These are phyloP conservation scores for Peronospora belbahrii DNA, from an alignment of 352 stramenopile genomes.

Conservation along the genomic window DNA sequence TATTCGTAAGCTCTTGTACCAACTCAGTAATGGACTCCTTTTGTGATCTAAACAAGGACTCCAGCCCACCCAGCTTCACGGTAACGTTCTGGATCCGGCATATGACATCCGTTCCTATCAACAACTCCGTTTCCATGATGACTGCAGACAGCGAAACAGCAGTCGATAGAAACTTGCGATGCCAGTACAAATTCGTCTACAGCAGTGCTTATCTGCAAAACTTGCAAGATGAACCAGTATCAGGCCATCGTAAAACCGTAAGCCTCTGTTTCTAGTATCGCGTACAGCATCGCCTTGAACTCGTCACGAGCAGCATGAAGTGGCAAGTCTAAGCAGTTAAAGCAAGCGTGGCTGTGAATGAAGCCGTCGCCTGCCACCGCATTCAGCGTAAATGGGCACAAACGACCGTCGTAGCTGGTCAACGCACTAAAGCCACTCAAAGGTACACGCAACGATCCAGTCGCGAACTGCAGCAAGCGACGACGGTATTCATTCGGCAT, in stretches of 20 bases:
- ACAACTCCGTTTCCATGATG: too few relatives aligned
- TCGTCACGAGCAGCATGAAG: conserved; percentile 83
- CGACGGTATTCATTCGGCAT: conserved; percentile 57
- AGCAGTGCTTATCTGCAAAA: too few relatives aligned
- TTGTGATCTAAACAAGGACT: too few relatives aligned
- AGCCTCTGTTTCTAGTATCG: conserved; percentile 38
- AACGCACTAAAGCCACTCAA: conserved; percentile 53
- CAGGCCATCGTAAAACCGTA: conserved; percentile 59
- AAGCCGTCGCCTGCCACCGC: conserved; percentile 15
- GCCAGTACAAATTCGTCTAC: too few relatives aligned
- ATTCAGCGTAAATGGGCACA: conserved; percentile 56
- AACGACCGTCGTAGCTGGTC: conserved; percentile 62
- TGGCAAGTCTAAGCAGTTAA: conserved; percentile 90
- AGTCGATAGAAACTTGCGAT: too few relatives aligned
- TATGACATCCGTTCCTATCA: too few relatives aligned
- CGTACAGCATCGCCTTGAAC: conserved; percentile 40
- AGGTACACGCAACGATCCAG: conserved; percentile 60
- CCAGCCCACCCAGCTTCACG: too few relatives aligned
- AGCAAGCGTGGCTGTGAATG: conserved; percentile 47
- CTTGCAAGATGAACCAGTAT: too few relatives aligned
- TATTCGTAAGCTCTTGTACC: too few relatives aligned
- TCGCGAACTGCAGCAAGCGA: conserved; percentile 73
- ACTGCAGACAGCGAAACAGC: too few relatives aligned
- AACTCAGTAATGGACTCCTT: too few relatives aligned
- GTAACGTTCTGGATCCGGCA: too few relatives aligned